Evolutionary conservation across 192 early-diverging fungal species (phyloP).

Genomic region (Obelidium mucronatum): DNA sequence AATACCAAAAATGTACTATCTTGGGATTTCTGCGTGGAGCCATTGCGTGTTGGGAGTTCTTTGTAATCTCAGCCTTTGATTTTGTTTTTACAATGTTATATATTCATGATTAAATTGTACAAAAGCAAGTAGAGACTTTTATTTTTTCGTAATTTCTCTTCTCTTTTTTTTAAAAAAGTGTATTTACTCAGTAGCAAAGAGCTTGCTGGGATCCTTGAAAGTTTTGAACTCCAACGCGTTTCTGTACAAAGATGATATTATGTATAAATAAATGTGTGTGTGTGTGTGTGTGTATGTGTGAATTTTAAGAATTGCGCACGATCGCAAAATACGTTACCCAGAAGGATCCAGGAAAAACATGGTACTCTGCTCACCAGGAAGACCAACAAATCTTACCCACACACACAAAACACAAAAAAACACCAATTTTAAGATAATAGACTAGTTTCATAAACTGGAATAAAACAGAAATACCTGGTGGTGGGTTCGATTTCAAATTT

Average conservation of each 20-base stretch:
- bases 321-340: conserved; percentile 22
- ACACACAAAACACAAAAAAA: neutral
- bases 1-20: no score
- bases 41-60: no score
- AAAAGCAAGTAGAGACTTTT: no score
- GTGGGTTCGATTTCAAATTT: conserved; percentile 49
- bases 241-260: neutral
- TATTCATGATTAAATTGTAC: no score
- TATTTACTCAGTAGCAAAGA: conserved; percentile 47
- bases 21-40: no score
- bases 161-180: no score
- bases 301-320: no score
- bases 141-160: no score
- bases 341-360: conserved; percentile 46
- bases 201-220: conserved; percentile 43
- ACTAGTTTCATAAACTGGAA: neutral
- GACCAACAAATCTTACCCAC: conserved; percentile 17
- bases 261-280: no score
- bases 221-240: conserved; percentile 51
- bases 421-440: neutral
- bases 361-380: conserved; percentile 27
- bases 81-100: no score
- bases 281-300: no score
- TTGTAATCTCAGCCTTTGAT: no score
- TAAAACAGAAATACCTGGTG: conserved; percentile 23